phyloP scores from a whole-genome alignment of 306 rosid species.

The Psophocarpus tetragonolobus region DNA sequence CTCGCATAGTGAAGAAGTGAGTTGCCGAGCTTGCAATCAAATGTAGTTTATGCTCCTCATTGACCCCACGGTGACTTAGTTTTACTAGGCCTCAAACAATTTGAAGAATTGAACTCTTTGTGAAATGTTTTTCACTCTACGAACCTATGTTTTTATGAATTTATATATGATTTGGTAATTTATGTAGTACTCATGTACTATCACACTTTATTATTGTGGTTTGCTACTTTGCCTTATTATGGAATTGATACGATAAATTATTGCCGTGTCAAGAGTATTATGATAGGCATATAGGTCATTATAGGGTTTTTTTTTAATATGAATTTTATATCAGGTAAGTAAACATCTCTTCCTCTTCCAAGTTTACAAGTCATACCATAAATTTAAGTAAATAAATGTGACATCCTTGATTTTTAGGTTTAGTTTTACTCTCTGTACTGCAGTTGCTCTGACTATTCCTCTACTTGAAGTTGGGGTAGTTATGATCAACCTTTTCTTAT shows the following conservation, averaged over 20 bases:
- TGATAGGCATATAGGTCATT: background rate
- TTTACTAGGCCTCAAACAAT: background rate
- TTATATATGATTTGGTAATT: background rate
- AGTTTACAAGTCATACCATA: background rate
- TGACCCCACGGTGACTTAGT: background rate
- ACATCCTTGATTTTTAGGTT: background rate
- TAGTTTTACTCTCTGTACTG: background rate
- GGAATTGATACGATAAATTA: background rate
- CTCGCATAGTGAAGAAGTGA: background rate
- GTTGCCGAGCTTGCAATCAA: background rate
- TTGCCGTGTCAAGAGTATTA: background rate
- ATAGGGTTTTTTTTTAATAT: background rate
- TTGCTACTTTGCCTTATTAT: background rate
- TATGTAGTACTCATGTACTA: background rate
- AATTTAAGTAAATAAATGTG: background rate
- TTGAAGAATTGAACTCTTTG: background rate
- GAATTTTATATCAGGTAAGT: background rate
- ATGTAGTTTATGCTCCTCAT: background rate
- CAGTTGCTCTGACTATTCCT: constrained; percentile 6
- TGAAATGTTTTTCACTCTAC: background rate
- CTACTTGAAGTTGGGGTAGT: background rate
- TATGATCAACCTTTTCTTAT: background rate
- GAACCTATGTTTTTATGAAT: background rate
- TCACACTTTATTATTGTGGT: background rate
- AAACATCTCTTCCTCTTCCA: background rate